These are phyloP conservation scores for Skeletonema marinoi DNA, from an alignment of 108 stramenopile species.

Conservation along the genomic window DNA sequence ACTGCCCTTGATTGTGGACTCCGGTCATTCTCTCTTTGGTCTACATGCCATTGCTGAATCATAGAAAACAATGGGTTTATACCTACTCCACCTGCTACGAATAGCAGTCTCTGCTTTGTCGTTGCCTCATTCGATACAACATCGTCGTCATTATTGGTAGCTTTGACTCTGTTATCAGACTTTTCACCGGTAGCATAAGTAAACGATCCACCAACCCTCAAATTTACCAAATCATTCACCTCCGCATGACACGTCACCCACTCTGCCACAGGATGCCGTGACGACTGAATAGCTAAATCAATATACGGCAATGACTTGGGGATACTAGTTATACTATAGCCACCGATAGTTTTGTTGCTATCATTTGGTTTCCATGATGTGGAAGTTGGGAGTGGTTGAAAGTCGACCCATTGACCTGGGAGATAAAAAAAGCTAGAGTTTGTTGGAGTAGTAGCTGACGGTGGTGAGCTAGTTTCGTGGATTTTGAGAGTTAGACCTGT, in stretches of 20 bases:
- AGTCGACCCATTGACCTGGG: slow-evolving; percentile 28
- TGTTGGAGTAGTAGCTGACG: no score
- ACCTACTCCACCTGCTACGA: slow-evolving; percentile 26
- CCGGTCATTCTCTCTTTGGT: neutral
- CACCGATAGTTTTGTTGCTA: slow-evolving; percentile 1
- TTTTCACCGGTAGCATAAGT: neutral
- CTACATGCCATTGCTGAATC: slow-evolving; percentile 24
- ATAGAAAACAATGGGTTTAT: slow-evolving; percentile 29
- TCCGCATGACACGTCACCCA: neutral
- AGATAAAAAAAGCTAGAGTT: neutral
- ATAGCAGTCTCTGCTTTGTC: slow-evolving; percentile 5
- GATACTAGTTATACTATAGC: slow-evolving; percentile 23
- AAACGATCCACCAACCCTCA: slow-evolving; percentile 17
- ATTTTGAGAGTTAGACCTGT: slow-evolving; percentile 20
- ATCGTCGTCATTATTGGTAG: no score
- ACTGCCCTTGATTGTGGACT: slow-evolving; percentile 7
- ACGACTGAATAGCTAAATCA: slow-evolving; percentile 6
- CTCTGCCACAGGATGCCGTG: slow-evolving; percentile 18
- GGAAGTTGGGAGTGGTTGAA: neutral
- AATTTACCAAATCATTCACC: slow-evolving; percentile 9
- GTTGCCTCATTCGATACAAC: no score
- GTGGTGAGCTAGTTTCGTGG: neutral
- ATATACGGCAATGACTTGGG: slow-evolving; percentile 8
- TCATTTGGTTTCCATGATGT: slow-evolving; percentile 6
- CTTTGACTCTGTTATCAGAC: no score